Base-by-base conservation (phyloP, 768 basidiomycete genomes). In the Coprinellus micaceus region DNA sequence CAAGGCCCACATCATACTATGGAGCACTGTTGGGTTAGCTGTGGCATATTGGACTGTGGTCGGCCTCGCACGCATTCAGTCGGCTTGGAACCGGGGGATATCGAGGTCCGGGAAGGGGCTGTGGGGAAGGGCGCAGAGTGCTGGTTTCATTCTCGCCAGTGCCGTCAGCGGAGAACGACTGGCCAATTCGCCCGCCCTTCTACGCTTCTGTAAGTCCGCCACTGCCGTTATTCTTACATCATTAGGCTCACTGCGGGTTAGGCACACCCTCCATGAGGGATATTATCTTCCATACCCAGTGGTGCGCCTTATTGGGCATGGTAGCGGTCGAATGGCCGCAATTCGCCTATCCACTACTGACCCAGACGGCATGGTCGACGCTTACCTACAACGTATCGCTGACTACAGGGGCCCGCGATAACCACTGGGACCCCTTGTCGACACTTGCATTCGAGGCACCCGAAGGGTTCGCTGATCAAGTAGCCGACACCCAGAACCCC, bases 301-400 rank as follows among this genome's bases (percentile, higher is more conserved):
- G 91, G 89, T 91, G 89, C 68, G 82, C 91, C 39, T 82, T 87
- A 29, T 76, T 99, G 13, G 85, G 85, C 29, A 95, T 97, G 90
- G 85, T 98, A 53, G 92, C 96, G 30, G 93, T 98, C 21, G 81
- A 91, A 67, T 99, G 96, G 96, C 96, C 97, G 0, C 76, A 78
- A 15, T 98, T 95, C 69, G 81, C 29, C 4, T 53, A 22, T 17
- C 51, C 33, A 21, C 17, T 47, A 22, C 46, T 58, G 48, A 59
- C 41, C 24, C 47, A 47, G 2, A 41, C 25, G 22, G 19, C 45
- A 1, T 62, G 94, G 93, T 51, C 49, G 5, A 51, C 49, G 17
- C 22, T 51, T 17, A 19, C 30, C 5, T 51, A 36, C 49, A 51
- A 98, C 66, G 80, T 92, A 55, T 89, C 89, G 4, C 63, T 97